phyloP scores from a whole-genome alignment of 176 grass and related monocot species.

The Oryza officinalis region DNA sequence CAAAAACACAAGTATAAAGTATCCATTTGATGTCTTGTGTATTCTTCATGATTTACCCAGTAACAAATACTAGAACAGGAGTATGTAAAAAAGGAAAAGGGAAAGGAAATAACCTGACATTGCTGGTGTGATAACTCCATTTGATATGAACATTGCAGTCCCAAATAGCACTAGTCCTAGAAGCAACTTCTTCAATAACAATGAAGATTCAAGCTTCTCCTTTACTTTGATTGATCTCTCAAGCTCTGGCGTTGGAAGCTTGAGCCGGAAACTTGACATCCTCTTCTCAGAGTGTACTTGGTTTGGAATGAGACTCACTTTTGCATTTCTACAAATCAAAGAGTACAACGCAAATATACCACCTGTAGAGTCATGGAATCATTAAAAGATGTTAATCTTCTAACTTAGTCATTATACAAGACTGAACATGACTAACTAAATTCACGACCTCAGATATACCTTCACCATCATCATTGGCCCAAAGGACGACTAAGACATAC shows the following conservation, averaged over 20 bases:
- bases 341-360: slow-evolving; percentile 99
- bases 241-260: slow-evolving; percentile 67
- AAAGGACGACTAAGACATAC: slow-evolving; percentile 85
- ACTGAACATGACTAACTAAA: slow-evolving; percentile 38
- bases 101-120: slow-evolving; percentile 83
- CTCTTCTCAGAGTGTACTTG: slow-evolving; percentile 77
- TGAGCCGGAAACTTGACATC: slow-evolving; percentile 81
- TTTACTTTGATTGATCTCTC: slow-evolving; percentile 93
- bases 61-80: slow-evolving; percentile 14
- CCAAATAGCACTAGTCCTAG: slow-evolving; percentile 86
- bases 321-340: slow-evolving; percentile 87
- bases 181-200: slow-evolving; percentile 69
- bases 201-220: slow-evolving; percentile 79
- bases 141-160: slow-evolving; percentile 92
- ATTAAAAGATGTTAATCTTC: slow-evolving; percentile 37
- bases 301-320: slow-evolving; percentile 80
- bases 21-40: background rate
- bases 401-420: slow-evolving; percentile 10
- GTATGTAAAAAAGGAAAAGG: background rate
- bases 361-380: slow-evolving; percentile 58
- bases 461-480: slow-evolving; percentile 89
- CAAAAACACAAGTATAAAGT: background rate
- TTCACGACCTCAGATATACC: slow-evolving; percentile 65
- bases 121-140: slow-evolving; percentile 94
- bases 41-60: background rate